phyloP scores from a whole-genome alignment of 345 rosid species.

The Acer negundo region DNA sequence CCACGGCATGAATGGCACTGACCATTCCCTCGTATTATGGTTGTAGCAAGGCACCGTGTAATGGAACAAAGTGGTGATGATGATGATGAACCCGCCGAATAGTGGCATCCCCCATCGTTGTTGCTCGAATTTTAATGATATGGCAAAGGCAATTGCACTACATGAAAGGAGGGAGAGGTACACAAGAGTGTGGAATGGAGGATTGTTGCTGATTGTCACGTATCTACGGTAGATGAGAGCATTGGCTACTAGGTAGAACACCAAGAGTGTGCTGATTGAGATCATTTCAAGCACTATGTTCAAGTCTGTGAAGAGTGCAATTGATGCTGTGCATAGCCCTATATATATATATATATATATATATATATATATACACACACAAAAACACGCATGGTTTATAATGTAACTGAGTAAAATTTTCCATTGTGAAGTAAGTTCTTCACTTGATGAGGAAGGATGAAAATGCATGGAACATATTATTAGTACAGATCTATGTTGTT shows the following conservation, averaged over 20 bases:
- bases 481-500: too few species aligned
- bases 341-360: slow-evolving; percentile 19
- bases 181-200: slow-evolving; percentile 53
- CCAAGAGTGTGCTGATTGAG: slow-evolving; percentile 77
- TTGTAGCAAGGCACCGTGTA: slow-evolving; percentile 28
- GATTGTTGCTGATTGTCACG: slow-evolving; percentile 45
- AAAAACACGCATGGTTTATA: neutral
- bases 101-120: slow-evolving; percentile 58
- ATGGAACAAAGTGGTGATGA: slow-evolving; percentile 54
- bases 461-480: too few species aligned
- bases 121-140: slow-evolving; percentile 60
- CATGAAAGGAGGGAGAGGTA: slow-evolving; percentile 77
- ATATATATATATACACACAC: slow-evolving; percentile 17
- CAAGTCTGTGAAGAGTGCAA: slow-evolving; percentile 86
- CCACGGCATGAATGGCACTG: slow-evolving; percentile 96
- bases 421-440: too few species aligned
- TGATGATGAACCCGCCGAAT: slow-evolving; percentile 41
- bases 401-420: too few species aligned
- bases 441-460: too few species aligned
- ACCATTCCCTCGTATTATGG: slow-evolving; percentile 45
- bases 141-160: slow-evolving; percentile 58
- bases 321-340: slow-evolving; percentile 93
- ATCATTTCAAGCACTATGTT: slow-evolving; percentile 66
- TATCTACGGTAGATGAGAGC: slow-evolving; percentile 77
- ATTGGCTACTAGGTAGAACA: slow-evolving; percentile 86